Conservation (phyloP, 1,284 basidiomycete genomes). For the Papiliotrema fonsecae region DNA sequence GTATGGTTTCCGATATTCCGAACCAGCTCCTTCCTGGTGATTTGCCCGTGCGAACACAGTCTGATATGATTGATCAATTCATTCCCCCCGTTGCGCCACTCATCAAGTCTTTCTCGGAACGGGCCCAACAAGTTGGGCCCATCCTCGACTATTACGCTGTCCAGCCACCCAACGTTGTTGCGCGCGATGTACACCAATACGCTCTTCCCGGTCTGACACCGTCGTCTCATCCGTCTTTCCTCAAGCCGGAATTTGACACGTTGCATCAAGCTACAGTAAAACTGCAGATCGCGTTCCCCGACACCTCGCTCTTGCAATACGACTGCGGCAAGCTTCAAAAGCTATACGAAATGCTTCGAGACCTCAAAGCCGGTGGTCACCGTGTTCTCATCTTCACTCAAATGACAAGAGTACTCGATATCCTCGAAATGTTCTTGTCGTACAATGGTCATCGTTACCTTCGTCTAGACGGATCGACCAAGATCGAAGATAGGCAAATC, state of each 20-base stretch:
- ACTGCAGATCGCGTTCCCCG: constrained; percentile 90
- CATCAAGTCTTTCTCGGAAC: constrained; percentile 62
- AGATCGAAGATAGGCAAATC: constrained; percentile 91
- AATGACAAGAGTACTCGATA: constrained; percentile 92
- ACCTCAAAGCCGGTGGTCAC: constrained; percentile 80
- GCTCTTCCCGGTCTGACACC: constrained; percentile 34
- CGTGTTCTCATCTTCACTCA: constrained; percentile 94
- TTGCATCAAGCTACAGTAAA: constrained; percentile 73
- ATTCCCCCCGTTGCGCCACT: constrained; percentile 45
- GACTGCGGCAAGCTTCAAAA: constrained; percentile 95
- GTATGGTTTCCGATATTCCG: constrained; percentile 47
- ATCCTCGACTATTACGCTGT: constrained; percentile 74
- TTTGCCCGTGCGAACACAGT: constrained; percentile 43
- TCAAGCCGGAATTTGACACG: constrained; percentile 56
- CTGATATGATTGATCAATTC: constrained; percentile 45
- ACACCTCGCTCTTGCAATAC: constrained; percentile 84
- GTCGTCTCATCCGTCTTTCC: constrained; percentile 36
- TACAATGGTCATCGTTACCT: constrained; percentile 92
- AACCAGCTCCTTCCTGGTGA: constrained; percentile 60
- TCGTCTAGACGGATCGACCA: constrained; percentile 87
- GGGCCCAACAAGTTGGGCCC: constrained; percentile 57
- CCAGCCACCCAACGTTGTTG: constrained; percentile 73
- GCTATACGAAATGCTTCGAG: constrained; percentile 70
- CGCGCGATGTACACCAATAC: constrained; percentile 61
- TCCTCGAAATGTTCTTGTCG: constrained; percentile 88